Percentiles rank a stretch among this genome's conserved stretches.
These are phyloP conservation scores for Suhomyces terraborum DNA, from an alignment of 1,139 yeast species.

Conservation along the genomic window DNA sequence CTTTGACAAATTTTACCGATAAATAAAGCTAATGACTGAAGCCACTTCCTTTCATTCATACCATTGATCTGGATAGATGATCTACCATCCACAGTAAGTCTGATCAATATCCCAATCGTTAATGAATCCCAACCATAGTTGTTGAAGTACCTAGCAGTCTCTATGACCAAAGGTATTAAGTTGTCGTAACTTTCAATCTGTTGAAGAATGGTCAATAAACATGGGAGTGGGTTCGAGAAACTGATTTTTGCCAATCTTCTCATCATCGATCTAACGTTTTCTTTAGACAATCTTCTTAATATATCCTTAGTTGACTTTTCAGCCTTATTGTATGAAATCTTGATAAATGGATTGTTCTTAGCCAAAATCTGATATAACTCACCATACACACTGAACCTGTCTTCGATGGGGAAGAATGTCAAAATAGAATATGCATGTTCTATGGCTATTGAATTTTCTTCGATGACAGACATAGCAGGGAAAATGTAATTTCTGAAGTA, in stretches of 20 bases:
- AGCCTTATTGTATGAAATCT: slow-evolving; percentile 65
- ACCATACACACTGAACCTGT: slow-evolving; percentile 79
- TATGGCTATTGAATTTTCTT: slow-evolving; percentile 62
- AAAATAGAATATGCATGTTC: slow-evolving; percentile 63
- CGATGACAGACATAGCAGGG: slow-evolving; percentile 64
- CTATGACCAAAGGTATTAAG: slow-evolving; percentile 74
- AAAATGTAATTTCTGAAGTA: slow-evolving; percentile 67
- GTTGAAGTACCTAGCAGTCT: slow-evolving; percentile 77
- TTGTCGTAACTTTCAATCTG: slow-evolving; percentile 93
- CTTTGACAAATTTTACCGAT: slow-evolving; percentile 63
- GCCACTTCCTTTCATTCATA: slow-evolving; percentile 80
- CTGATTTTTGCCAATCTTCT: slow-evolving; percentile 76
- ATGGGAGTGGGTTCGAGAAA: slow-evolving; percentile 79
- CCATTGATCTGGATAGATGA: slow-evolving; percentile 77
- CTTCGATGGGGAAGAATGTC: slow-evolving; percentile 56
- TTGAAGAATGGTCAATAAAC: slow-evolving; percentile 61
- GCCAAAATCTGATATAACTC: slow-evolving; percentile 65
- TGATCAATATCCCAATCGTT: slow-evolving; percentile 69
- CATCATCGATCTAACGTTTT: slow-evolving; percentile 77
- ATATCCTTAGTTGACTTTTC: slow-evolving; percentile 83
- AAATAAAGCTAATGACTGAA: slow-evolving; percentile 69
- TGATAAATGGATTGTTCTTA: slow-evolving; percentile 59
- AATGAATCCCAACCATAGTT: slow-evolving; percentile 85
- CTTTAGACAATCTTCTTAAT: slow-evolving; percentile 83
- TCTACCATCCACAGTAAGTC: slow-evolving; percentile 68